Evolutionary conservation across 305 asterid genomes (phyloP).

Genomic region (Galium porrigens): DNA sequence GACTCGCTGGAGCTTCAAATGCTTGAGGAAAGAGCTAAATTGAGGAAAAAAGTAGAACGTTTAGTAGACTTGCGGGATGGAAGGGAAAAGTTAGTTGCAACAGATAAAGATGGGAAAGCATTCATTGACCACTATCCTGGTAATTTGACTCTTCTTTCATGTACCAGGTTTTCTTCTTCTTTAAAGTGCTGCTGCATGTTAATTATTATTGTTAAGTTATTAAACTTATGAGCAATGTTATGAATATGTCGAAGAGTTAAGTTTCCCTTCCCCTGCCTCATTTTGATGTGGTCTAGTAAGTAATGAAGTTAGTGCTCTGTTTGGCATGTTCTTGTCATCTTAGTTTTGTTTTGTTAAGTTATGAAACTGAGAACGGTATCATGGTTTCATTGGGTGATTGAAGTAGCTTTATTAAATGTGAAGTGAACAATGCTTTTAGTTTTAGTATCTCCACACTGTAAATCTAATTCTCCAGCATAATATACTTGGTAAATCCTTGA

Average conservation of each 20-base stretch:
- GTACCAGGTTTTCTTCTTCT: neutral
- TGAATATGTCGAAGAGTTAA: neutral
- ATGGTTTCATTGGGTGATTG: neutral
- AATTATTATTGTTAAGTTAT: neutral
- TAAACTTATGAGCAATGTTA: neutral
- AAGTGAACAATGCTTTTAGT: neutral
- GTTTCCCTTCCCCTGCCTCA: neutral
- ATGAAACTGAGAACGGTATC: neutral
- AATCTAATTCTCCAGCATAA: neutral
- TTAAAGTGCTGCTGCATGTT: neutral
- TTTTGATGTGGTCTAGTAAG: neutral
- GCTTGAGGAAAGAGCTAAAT: constrained; percentile 5
- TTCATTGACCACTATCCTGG: constrained; percentile 27
- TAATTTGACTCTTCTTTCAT: constrained; percentile 16
- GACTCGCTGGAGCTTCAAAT: constrained; percentile 21
- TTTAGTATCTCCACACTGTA: neutral
- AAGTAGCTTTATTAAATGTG: neutral
- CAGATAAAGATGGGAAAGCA: constrained; percentile 20
- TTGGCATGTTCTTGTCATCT: neutral
- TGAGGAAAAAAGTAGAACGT: neutral
- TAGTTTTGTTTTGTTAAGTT: neutral
- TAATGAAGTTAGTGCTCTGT: neutral
- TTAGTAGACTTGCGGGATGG: constrained; percentile 15
- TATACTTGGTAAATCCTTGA: neutral
- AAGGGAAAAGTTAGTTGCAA: constrained; percentile 2